Evolutionary conservation across 139 green algal genomes (phyloP).

Genomic region (Diplosphaera chodatii): DNA sequence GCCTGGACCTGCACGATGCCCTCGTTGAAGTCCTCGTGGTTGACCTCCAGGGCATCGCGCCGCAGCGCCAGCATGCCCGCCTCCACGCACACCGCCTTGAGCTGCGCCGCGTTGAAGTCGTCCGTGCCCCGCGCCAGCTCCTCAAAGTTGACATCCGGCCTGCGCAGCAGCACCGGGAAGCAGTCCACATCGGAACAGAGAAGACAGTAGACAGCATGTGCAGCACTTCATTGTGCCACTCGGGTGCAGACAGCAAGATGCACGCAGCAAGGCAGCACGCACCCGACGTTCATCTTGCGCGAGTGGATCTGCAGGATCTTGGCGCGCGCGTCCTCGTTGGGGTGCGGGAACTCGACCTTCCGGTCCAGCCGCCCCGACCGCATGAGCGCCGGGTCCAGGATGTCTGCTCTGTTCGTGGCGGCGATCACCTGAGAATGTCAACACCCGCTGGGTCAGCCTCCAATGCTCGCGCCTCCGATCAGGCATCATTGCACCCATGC

Average conservation of each 20-base stretch:
- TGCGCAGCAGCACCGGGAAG: background rate
- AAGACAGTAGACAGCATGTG: too few relatives aligned
- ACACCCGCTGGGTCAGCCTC: too few relatives aligned
- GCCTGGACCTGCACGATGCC: constrained; percentile 95
- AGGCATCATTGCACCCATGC: too few relatives aligned
- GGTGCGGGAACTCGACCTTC: constrained; percentile 99
- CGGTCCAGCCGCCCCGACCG: constrained; percentile 89
- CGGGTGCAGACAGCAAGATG: too few relatives aligned
- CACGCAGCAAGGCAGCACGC: too few relatives aligned
- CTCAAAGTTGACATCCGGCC: constrained; percentile 94
- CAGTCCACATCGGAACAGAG: too few relatives aligned
- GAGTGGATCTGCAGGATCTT: constrained; percentile 91
- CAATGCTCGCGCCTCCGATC: too few relatives aligned
- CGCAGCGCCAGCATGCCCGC: constrained; percentile 97
- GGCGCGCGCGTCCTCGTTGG: constrained; percentile 91
- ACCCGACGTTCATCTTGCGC: constrained; percentile 77
- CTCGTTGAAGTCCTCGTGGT: constrained; percentile 98
- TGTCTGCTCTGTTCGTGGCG: constrained; percentile 97
- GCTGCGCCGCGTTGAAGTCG: constrained; percentile 98
- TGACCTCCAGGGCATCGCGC: constrained; percentile 86
- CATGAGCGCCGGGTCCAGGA: constrained; percentile 97
- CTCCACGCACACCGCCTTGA: constrained; percentile 95
- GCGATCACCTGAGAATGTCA: constrained; percentile 74
- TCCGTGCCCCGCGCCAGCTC: constrained; percentile 94
- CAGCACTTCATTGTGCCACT: too few relatives aligned